Conservation (phyloP, 2,329 filamentous ascomycete genomes). For the Clonostachys chloroleuca region DNA sequence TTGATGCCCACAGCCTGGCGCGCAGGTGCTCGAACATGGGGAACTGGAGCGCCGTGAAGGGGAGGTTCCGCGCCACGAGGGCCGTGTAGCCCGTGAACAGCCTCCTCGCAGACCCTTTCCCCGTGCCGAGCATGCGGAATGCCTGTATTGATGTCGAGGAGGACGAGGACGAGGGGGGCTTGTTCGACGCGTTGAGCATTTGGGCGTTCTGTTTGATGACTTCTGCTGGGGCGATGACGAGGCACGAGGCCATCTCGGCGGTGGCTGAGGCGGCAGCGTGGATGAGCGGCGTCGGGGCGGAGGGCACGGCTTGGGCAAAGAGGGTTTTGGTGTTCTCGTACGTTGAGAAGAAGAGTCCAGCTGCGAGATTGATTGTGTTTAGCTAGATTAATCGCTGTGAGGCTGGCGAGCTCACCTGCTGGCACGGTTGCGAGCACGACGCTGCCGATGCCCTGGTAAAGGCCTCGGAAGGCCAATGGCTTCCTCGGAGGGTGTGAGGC, state of each 20-base stretch:
- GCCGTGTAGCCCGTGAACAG: slow-evolving; percentile 72
- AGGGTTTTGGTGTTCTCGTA: slow-evolving; percentile 74
- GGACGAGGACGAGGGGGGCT: not conserved
- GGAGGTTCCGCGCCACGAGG: slow-evolving; percentile 76
- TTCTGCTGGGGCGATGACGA: slow-evolving; percentile 83
- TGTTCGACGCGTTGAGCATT: slow-evolving; percentile 47
- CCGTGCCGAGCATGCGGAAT: slow-evolving; percentile 42
- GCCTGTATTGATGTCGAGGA: slow-evolving; percentile 41
- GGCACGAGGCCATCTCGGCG: slow-evolving; percentile 80
- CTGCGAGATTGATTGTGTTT: slow-evolving; percentile 27
- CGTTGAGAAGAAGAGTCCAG: slow-evolving; percentile 84
- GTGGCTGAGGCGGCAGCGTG: slow-evolving; percentile 70
- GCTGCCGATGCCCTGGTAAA: slow-evolving; percentile 86
- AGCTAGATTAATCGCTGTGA: not conserved
- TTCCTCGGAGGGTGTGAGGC: slow-evolving; percentile 48
- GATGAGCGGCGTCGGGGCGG: slow-evolving; percentile 61
- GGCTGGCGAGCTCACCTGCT: slow-evolving; percentile 53
- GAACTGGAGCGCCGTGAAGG: slow-evolving; percentile 85
- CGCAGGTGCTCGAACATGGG: slow-evolving; percentile 77
- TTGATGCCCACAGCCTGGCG: slow-evolving; percentile 37
- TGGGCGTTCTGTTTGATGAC: slow-evolving; percentile 94
- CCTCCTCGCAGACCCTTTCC: slow-evolving; percentile 49
- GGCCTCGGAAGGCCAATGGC: slow-evolving; percentile 57
- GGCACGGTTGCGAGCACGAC: slow-evolving; percentile 84
- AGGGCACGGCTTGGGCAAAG: slow-evolving; percentile 44